These are phyloP conservation scores for Penicillium hordei DNA, from an alignment of 2,329 filamentous ascomycete species.

Conservation along the genomic window DNA sequence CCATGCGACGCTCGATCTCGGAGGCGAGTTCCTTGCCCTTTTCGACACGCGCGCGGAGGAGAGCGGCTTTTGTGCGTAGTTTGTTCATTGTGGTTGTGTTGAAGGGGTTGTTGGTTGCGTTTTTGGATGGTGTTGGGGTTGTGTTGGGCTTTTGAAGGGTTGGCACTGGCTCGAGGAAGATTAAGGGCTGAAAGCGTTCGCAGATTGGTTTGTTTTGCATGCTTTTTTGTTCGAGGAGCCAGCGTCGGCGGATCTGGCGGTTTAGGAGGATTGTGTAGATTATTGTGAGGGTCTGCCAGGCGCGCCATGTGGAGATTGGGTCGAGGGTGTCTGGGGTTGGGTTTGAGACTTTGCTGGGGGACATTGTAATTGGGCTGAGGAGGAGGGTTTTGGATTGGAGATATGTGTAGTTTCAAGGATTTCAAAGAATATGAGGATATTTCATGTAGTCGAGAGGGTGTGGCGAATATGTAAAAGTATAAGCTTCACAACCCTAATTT, in stretches of 20 bases:
- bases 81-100: not conserved
- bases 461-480: not conserved
- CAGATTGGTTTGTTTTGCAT: slow-evolving; percentile 14
- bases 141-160: slow-evolving; percentile 11
- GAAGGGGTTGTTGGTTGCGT: slow-evolving; percentile 6
- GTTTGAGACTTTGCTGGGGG: not conserved
- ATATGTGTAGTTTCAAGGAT: not conserved
- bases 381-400: not conserved
- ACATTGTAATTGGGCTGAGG: not conserved
- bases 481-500: not conserved
- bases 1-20: slow-evolving; percentile 25
- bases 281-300: slow-evolving; percentile 19
- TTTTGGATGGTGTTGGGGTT: not conserved
- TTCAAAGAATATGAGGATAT: not conserved
- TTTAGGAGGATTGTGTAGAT: slow-evolving; percentile 23
- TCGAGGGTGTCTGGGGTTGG: slow-evolving; percentile 1
- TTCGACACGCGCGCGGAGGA: slow-evolving; percentile 25
- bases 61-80: slow-evolving; percentile 10
- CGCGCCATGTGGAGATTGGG: slow-evolving; percentile 22
- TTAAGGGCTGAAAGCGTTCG: slow-evolving; percentile 18
- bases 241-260: slow-evolving; percentile 23
- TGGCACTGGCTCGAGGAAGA: slow-evolving; percentile 22
- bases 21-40: slow-evolving; percentile 26
- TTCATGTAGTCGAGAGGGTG: not conserved
- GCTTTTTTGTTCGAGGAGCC: slow-evolving; percentile 21